A percentile compares a stretch with the other conserved stretches of the same genome.
These are phyloP conservation scores for Annulohypoxylon moriforme DNA, from an alignment of 495 filamentous ascomycete genomes.

Conservation along the genomic window DNA sequence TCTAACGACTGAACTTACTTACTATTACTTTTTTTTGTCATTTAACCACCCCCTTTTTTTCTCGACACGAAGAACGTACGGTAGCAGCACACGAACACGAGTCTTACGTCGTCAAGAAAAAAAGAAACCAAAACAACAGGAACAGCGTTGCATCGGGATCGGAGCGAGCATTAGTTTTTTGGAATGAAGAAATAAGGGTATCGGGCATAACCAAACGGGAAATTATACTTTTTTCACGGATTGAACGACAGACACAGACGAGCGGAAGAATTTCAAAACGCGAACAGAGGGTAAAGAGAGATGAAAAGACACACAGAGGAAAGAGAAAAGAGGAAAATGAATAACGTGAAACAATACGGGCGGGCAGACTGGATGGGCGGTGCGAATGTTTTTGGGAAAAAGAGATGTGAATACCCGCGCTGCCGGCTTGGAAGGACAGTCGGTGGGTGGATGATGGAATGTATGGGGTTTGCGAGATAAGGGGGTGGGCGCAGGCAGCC, in stretches of 20 bases:
- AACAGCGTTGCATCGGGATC: slow-evolving; percentile 34
- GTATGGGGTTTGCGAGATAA: too few relatives aligned
- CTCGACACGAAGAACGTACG: neutral
- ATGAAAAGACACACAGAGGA: neutral
- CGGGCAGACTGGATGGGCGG: neutral
- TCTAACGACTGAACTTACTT: neutral
- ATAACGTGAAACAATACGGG: slow-evolving; percentile 14
- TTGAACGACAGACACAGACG: slow-evolving; percentile 13
- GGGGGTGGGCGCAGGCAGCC: slow-evolving; percentile 7
- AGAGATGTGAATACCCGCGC: neutral
- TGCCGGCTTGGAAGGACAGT: neutral
- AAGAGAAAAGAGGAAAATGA: neutral
- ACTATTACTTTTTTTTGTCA: neutral
- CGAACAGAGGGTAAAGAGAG: neutral
- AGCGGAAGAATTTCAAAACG: neutral
- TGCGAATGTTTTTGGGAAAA: neutral
- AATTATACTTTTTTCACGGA: slow-evolving; percentile 11
- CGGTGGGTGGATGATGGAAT: neutral
- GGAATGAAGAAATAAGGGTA: slow-evolving; percentile 9
- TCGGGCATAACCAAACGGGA: slow-evolving; percentile 3
- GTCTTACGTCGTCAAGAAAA: slow-evolving; percentile 1
- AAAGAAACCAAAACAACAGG: neutral
- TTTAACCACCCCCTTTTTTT: neutral
- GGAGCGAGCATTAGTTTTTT: slow-evolving; percentile 28
- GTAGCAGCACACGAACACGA: neutral